Percentiles rank a stretch among this genome's conserved stretches.
Evolutionary conservation across 495 filamentous ascomycete genomes (phyloP).

Genomic region (Chaetomium cochliodes): DNA sequence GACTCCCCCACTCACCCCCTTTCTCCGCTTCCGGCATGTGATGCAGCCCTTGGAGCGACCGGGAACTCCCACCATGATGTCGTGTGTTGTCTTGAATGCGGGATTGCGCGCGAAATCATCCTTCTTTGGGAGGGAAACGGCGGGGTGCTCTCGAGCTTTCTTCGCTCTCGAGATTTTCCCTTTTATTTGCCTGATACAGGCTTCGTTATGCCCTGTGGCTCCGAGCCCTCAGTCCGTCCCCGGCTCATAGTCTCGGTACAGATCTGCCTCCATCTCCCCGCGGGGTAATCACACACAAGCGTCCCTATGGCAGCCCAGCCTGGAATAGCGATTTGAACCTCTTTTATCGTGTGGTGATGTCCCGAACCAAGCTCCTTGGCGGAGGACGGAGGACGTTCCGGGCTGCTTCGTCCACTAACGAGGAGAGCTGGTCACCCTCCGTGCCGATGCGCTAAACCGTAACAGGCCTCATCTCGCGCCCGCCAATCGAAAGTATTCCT

Average conservation of each 20-base stretch:
- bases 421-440: background rate
- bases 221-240: no score
- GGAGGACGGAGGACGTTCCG: background rate
- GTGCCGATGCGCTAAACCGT: background rate
- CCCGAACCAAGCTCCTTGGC: no score
- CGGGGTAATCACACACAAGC: no score
- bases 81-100: background rate
- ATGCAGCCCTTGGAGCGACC: constrained; percentile 11
- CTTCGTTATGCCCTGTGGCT: no score
- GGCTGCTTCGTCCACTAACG: background rate
- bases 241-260: no score
- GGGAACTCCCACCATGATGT: constrained; percentile 16
- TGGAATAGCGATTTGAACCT: no score
- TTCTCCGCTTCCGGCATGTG: constrained; percentile 13
- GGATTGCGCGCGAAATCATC: background rate
- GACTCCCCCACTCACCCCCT: constrained; percentile 8
- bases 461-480: background rate
- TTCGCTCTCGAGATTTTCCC: no score
- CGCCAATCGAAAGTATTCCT: background rate
- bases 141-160: background rate
- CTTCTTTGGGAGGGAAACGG: background rate
- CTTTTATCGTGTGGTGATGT: no score
- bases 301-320: no score
- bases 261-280: no score
- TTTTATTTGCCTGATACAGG: no score